These are phyloP conservation scores for Zygotorulaspora chibaensis DNA, from an alignment of 805 yeast species.

Conservation along the genomic window DNA sequence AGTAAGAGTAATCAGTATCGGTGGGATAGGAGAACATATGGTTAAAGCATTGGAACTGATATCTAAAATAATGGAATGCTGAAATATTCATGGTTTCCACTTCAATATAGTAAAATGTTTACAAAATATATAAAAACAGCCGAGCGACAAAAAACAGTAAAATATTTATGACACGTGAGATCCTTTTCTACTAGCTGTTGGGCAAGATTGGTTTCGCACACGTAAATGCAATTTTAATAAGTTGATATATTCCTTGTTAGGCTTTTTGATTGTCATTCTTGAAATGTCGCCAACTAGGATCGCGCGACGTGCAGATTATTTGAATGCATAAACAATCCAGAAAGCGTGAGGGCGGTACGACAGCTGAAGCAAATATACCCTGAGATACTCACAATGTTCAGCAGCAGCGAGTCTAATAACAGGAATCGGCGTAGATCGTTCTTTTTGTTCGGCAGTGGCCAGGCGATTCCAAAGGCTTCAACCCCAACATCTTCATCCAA, in stretches of 20 bases:
- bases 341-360: neutral
- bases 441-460: constrained; percentile 19
- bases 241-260: too few relatives aligned
- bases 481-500: constrained; percentile 1
- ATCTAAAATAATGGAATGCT: constrained; percentile 11
- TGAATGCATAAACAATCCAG: too few relatives aligned
- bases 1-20: constrained; percentile 30
- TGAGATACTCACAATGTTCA: constrained; percentile 12
- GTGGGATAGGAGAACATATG: constrained; percentile 34
- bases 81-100: neutral
- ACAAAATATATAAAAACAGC: neutral
- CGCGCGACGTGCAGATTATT: too few relatives aligned
- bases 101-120: neutral
- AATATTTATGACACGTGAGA: neutral
- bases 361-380: neutral
- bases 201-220: too few relatives aligned
- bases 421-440: constrained; percentile 20
- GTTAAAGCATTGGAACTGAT: constrained; percentile 26
- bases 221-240: too few relatives aligned
- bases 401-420: constrained; percentile 12
- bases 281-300: too few relatives aligned
- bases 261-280: too few relatives aligned
- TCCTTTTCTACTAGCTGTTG: too few relatives aligned
- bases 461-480: constrained; percentile 15
- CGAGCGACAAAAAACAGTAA: neutral